Evolutionary conservation across 805 yeast species (phyloP).

Genomic region (Brettanomyces sp.): DNA sequence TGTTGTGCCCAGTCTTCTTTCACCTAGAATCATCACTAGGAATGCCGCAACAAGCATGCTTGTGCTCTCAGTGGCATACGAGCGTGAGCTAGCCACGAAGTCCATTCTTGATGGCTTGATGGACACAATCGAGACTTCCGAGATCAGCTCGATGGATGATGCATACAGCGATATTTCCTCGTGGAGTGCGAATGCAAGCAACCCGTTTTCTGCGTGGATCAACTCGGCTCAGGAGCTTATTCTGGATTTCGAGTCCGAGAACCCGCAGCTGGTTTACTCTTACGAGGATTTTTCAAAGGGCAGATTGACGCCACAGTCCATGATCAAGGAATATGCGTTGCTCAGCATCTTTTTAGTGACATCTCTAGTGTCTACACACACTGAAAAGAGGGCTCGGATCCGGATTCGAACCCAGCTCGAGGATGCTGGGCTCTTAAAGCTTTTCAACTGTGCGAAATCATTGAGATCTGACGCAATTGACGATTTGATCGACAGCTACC

Average conservation of each 20-base stretch:
- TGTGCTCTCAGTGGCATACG: conserved; percentile 32
- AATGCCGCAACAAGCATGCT: conserved; percentile 74
- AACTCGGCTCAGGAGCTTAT: conserved; percentile 10
- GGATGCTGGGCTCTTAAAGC: conserved; percentile 44
- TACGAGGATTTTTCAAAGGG: conserved; percentile 4
- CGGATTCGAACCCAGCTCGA: conserved; percentile 52
- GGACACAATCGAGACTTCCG: not conserved
- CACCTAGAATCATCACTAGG: conserved; percentile 68
- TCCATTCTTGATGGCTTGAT: conserved; percentile 7
- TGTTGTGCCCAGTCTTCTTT: conserved; percentile 61
- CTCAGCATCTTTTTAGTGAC: conserved; percentile 64
- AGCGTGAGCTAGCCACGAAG: conserved; percentile 9
- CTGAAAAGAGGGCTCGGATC: conserved; percentile 30
- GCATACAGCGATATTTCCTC: not conserved
- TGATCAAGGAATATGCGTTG: conserved; percentile 49
- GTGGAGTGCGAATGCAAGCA: not conserved
- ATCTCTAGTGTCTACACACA: conserved; percentile 44
- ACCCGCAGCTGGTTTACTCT: conserved; percentile 4
- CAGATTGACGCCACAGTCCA: conserved; percentile 10
- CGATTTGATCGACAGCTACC: conserved; percentile 58
- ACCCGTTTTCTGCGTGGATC: conserved; percentile 12
- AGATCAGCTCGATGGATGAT: not conserved
- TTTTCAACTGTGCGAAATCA: conserved; percentile 42
- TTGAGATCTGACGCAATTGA: conserved; percentile 50
- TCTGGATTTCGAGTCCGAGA: conserved; percentile 4